Evolutionary conservation across 306 rosid genomes (phyloP).

Genomic region (Psophocarpus tetragonolobus): DNA sequence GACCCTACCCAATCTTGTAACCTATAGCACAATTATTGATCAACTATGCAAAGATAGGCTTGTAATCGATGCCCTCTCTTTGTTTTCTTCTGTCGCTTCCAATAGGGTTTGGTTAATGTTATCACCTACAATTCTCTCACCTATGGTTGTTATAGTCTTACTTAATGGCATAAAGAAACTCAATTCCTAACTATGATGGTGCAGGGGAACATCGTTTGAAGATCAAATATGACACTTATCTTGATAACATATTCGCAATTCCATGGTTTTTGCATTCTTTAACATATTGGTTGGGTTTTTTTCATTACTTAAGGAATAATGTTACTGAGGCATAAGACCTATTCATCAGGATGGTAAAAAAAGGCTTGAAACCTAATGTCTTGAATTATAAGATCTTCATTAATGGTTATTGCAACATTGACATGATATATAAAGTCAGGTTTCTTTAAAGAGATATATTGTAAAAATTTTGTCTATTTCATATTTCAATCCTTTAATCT

Average conservation of each 20-base stretch:
- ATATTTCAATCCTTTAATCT: too few relatives aligned
- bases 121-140: conserved; percentile 46
- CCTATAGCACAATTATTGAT: conserved; percentile 37
- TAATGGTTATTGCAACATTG: conserved; percentile 46
- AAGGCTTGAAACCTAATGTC: conserved; percentile 39
- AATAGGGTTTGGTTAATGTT: conserved; percentile 33
- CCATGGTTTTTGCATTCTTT: too few relatives aligned
- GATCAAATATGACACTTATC: too few relatives aligned
- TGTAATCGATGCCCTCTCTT: conserved; percentile 27
- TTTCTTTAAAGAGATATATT: conserved; percentile 37
- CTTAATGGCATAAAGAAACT: conserved; percentile 36
- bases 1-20: conserved; percentile 32
- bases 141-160: conserved; percentile 36
- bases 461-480: conserved; percentile 36
- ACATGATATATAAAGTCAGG: conserved; percentile 43
- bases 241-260: too few relatives aligned
- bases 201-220: conserved; percentile 5
- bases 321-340: conserved; percentile 33
- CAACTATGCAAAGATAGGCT: conserved; percentile 44
- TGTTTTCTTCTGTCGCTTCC: conserved; percentile 21
- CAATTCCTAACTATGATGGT: conserved; percentile 43
- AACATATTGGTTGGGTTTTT: too few relatives aligned
- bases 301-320: conserved; percentile 33
- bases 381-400: conserved; percentile 43
- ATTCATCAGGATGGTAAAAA: conserved; percentile 35